A percentile compares a stretch with the other conserved stretches of the same genome.
Conservation (phyloP, 192 early-diverging fungal species). For the Coemansia sp. region DNA sequence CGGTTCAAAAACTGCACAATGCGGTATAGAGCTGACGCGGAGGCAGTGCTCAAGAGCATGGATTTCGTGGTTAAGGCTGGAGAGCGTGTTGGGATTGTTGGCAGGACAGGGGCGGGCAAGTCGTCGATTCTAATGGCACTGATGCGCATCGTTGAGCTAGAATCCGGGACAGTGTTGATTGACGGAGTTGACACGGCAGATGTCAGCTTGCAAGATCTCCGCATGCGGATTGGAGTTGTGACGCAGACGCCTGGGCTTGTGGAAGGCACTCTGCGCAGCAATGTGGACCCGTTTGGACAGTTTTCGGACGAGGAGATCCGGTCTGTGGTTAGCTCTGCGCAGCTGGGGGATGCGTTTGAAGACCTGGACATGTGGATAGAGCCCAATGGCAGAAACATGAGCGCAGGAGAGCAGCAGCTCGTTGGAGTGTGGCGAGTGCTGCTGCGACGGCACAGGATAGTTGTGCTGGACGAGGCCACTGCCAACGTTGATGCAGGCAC, state of each 20-base stretch:
- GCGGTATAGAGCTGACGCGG: slow-evolving; percentile 17
- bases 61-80: slow-evolving; percentile 42
- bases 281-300: slow-evolving; percentile 82
- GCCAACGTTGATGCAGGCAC: slow-evolving; percentile 39
- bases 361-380: slow-evolving; percentile 36
- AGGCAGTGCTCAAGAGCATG: slow-evolving; percentile 51
- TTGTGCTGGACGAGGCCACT: slow-evolving; percentile 75
- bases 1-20: slow-evolving; percentile 15
- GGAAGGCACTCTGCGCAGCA: slow-evolving; percentile 63
- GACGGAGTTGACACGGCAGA: slow-evolving; percentile 72
- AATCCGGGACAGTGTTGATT: slow-evolving; percentile 65
- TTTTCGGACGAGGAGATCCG: slow-evolving; percentile 72
- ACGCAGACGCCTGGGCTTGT: slow-evolving; percentile 67
- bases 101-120: slow-evolving; percentile 74
- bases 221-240: slow-evolving; percentile 74
- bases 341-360: slow-evolving; percentile 59
- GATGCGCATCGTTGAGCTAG: slow-evolving; percentile 79
- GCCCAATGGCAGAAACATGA: slow-evolving; percentile 30
- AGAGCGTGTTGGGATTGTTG: slow-evolving; percentile 58
- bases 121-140: slow-evolving; percentile 73
- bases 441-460: slow-evolving; percentile 63
- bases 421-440: slow-evolving; percentile 78
- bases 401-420: slow-evolving; percentile 68
- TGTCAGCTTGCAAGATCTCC: slow-evolving; percentile 73
- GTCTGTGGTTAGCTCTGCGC: slow-evolving; percentile 63